Evolutionary conservation across 805 yeast species (phyloP).

Genomic region (Candida verbasci): DNA sequence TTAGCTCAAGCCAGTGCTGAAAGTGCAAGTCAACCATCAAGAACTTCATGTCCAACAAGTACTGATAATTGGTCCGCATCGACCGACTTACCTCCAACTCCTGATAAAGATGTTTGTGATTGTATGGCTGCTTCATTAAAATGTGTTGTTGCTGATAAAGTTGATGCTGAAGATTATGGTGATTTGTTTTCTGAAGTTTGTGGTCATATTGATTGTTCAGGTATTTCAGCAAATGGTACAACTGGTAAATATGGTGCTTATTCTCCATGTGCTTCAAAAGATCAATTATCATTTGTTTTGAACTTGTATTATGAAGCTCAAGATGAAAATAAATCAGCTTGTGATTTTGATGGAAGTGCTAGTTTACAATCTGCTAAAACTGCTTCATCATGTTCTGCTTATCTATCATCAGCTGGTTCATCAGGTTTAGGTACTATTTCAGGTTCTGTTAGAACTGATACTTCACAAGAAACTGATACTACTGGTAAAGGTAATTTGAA

Average conservation of each 20-base stretch:
- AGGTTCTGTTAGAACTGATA: conserved; percentile 22
- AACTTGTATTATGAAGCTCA: conserved; percentile 34
- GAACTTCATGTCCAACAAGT: conserved; percentile 33
- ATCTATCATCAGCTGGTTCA: conserved; percentile 61
- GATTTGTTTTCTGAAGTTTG: conserved; percentile 33
- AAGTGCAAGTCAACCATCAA: conserved; percentile 21
- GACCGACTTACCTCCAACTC: conserved; percentile 41
- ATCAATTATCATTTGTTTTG: conserved; percentile 34
- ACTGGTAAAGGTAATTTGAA: conserved; percentile 20
- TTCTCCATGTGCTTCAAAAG: conserved; percentile 34
- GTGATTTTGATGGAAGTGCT: conserved; percentile 39
- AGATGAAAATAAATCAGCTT: conserved; percentile 23
- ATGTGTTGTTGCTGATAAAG: conserved; percentile 31
- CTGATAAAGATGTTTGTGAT: conserved; percentile 31
- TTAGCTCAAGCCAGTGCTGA: conserved; percentile 16
- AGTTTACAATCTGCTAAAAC: conserved; percentile 28
- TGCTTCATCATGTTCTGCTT: conserved; percentile 50
- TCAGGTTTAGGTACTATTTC: conserved; percentile 60
- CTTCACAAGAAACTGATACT: conserved; percentile 14
- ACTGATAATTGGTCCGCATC: conserved; percentile 34
- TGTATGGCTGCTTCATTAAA: conserved; percentile 30
- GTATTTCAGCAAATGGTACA: conserved; percentile 34
- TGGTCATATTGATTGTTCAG: conserved; percentile 31
- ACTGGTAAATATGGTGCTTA: conserved; percentile 38
- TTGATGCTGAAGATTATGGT: conserved; percentile 27